Percentiles rank a stretch among this genome's conserved stretches.
phyloP scores from a whole-genome alignment of 1,139 yeast species.

The Hansenula sp. region DNA sequence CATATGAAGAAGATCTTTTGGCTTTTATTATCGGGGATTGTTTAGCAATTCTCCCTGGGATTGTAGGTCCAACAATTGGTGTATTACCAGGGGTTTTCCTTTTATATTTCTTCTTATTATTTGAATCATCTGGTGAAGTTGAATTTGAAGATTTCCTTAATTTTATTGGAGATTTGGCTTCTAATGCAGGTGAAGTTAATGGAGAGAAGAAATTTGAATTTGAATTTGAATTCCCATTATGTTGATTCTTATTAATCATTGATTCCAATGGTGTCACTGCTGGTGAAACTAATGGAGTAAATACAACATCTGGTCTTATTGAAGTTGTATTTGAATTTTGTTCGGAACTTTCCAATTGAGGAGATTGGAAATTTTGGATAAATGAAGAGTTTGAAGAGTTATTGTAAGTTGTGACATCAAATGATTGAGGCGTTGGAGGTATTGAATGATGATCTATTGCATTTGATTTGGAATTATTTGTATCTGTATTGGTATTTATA shows the following conservation, averaged over 20 bases:
- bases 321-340: conserved; percentile 10
- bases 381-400: conserved; percentile 6
- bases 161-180: conserved; percentile 28
- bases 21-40: conserved; percentile 25
- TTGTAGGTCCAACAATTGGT: conserved; percentile 31
- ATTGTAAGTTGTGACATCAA: conserved; percentile 10
- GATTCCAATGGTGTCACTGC: conserved; percentile 63
- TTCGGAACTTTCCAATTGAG: conserved; percentile 11
- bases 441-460: conserved; percentile 4
- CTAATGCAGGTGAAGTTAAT: conserved; percentile 65
- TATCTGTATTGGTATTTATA: neutral
- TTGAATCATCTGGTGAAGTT: conserved; percentile 12
- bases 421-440: conserved; percentile 22
- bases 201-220: conserved; percentile 36
- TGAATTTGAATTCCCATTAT: conserved; percentile 1
- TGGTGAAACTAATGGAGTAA: conserved; percentile 76
- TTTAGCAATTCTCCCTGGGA: conserved; percentile 24
- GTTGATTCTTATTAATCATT: conserved; percentile 16
- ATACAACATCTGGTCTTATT: conserved; percentile 32
- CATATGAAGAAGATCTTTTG: conserved; percentile 23
- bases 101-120: conserved; percentile 22
- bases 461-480: no score
- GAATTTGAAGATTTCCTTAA: conserved; percentile 13
- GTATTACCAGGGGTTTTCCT: conserved; percentile 32
- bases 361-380: conserved; percentile 17